Conservation (phyloP, 495 filamentous ascomycete species). For the Apiosordaria backusii region DNA sequence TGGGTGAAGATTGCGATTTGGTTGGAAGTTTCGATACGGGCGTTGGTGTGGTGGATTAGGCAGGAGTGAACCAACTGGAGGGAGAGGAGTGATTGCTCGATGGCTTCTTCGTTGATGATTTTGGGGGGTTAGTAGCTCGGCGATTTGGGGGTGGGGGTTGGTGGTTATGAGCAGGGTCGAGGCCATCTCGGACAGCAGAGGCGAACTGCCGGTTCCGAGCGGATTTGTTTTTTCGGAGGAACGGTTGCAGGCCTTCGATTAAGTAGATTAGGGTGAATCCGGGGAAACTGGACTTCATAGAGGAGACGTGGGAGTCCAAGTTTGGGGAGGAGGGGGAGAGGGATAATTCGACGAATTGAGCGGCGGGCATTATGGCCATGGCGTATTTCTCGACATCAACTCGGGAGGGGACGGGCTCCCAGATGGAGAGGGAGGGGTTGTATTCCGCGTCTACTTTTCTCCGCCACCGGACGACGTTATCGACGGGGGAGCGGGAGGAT, state of each 20-base stretch:
- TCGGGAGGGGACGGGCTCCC: constrained; percentile 59
- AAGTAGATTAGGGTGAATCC: constrained; percentile 63
- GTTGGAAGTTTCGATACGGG: constrained; percentile 61
- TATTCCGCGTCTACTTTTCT: constrained; percentile 63
- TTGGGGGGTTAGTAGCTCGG: constrained; percentile 41
- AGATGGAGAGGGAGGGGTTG: constrained; percentile 58
- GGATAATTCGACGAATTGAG: constrained; percentile 65
- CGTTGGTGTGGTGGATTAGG: constrained; percentile 69
- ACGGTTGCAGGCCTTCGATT: constrained; percentile 65
- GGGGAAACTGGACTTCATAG: constrained; percentile 53
- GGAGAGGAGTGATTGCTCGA: constrained; percentile 70
- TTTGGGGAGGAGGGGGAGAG: constrained; percentile 41
- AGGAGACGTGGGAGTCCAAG: constrained; percentile 58
- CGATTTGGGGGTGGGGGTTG: constrained; percentile 21
- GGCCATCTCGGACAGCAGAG: constrained; percentile 60
- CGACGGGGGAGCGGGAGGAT: constrained; percentile 46
- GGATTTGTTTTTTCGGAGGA: constrained; percentile 68
- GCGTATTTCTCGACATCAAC: constrained; percentile 64
- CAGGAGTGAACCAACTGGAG: constrained; percentile 66
- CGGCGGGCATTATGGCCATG: constrained; percentile 61
- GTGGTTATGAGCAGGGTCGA: constrained; percentile 18
- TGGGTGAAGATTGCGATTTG: constrained; percentile 80
- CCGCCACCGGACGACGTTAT: constrained; percentile 69
- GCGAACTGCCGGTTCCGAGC: constrained; percentile 63
- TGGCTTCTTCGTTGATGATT: constrained; percentile 64